Evolutionary conservation across 2,329 filamentous ascomycete species (phyloP).

Genomic region (Emergomyces pasteurianus): DNA sequence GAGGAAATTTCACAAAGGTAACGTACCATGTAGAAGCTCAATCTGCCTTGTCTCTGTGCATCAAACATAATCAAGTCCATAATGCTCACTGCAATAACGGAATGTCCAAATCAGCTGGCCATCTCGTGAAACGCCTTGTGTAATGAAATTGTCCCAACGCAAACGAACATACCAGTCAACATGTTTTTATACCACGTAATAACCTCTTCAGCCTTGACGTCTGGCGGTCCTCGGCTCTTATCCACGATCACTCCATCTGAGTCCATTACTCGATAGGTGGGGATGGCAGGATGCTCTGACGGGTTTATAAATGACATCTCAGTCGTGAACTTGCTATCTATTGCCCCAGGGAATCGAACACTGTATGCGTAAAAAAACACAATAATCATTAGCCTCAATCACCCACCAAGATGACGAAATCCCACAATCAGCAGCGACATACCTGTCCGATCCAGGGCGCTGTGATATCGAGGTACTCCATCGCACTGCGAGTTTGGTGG

Average conservation of each 20-base stretch:
- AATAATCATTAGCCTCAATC: conserved; percentile 4
- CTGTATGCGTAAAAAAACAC: conserved; percentile 22
- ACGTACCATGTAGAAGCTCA: conserved; percentile 90
- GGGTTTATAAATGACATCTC: conserved; percentile 66
- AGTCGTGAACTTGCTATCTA: conserved; percentile 86
- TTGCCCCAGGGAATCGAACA: conserved; percentile 74
- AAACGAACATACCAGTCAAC: conserved; percentile 45
- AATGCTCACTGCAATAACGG: conserved; percentile 46
- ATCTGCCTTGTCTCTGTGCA: conserved; percentile 82
- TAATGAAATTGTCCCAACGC: no score
- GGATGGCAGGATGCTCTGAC: conserved; percentile 59
- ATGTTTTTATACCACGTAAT: conserved; percentile 52
- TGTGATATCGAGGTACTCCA: conserved; percentile 46
- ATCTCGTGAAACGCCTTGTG: no score
- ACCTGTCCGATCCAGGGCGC: conserved; percentile 49
- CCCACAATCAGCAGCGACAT: conserved; percentile 9
- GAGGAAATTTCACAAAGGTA: neutral
- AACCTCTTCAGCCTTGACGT: conserved; percentile 53
- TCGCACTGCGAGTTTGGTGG: conserved; percentile 21
- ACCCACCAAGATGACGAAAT: neutral
- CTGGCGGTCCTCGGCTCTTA: conserved; percentile 50
- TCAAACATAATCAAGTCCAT: conserved; percentile 99
- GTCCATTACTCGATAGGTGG: conserved; percentile 85
- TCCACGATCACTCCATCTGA: conserved; percentile 79
- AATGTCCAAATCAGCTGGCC: neutral